Base-by-base conservation (phyloP, 2,329 filamentous ascomycete species). In the Cytospora chrysosperma region DNA sequence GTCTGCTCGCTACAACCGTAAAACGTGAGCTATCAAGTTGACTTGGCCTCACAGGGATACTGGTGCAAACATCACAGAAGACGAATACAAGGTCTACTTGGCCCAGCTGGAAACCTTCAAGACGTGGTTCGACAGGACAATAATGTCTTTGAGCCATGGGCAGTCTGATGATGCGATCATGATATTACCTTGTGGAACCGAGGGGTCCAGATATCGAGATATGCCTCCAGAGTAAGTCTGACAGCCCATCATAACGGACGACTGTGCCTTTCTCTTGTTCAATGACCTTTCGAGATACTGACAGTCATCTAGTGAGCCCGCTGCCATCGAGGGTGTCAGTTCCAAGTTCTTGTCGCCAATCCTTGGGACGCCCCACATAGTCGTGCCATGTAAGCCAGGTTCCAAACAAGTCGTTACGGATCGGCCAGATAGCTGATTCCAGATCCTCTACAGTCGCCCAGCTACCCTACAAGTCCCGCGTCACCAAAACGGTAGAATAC, bases 381-480 rank as follows among this genome's bases (percentile, higher is more conserved):
- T 64, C 30, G 54, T 65, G 12, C 53, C 60, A 17, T 63, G 64
- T 65, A 50, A 51, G 64, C 58, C 17, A 24, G 1, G 37, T 19
- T 13, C 15, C 1, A 15, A 8, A 15, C 6, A 30, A 9, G 24
- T 17, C 5, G n/a, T n/a, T n/a, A n/a, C 8, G 4, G 15, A 32
- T 3, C 19, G 9, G 9, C 0, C 26, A 4, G 13, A 13, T 24
- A 37, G 40, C 63, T 65, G 19, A 65, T 10, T 19, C 3, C 1
- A 0, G 3, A 15, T 19, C 26, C 6, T 1, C 3, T 15, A 50
- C 21, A 65, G 64, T 64, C 21, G 64, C 64, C 12, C 64, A 65
- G 10, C 47, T 64, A 21, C 53, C 64, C 30, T 65, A 65, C 26
- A 43, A 63, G 15, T 65, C 64, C 47, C 61, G 54, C 24, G 32